Evolutionary conservation across 2,329 filamentous ascomycete genomes (phyloP).

Genomic region (Pseudogymnoascus pannorum): DNA sequence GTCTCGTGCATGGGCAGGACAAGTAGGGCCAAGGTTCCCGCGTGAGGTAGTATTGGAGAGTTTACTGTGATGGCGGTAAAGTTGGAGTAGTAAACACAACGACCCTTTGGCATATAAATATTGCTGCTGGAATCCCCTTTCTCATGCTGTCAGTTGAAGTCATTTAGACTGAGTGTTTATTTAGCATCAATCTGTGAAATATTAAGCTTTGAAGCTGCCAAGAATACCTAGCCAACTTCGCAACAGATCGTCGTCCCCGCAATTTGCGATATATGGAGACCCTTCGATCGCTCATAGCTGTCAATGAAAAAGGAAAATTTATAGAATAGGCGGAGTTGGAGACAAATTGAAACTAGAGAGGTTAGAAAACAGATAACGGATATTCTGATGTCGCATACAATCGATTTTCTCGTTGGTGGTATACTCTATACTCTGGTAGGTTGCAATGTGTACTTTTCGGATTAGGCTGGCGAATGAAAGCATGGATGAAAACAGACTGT

Average conservation of each 20-base stretch:
- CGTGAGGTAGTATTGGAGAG: not conserved
- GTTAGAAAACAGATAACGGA: not conserved
- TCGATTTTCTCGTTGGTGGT: not conserved
- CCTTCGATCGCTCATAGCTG: not conserved
- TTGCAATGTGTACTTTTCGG: not conserved
- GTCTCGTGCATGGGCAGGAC: not conserved
- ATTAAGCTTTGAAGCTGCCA: slow-evolving; percentile 8
- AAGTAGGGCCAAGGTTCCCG: not conserved
- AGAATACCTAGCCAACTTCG: slow-evolving; percentile 7
- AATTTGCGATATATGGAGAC: not conserved
- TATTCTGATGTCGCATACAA: not conserved
- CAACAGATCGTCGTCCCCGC: slow-evolving; percentile 2
- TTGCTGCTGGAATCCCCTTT: not conserved
- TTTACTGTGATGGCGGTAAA: not conserved
- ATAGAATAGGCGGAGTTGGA: not conserved
- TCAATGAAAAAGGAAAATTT: not conserved
- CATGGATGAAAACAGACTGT: not conserved
- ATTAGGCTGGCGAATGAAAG: not conserved
- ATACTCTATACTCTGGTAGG: not conserved
- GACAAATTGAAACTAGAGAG: not conserved
- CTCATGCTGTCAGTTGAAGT: not conserved
- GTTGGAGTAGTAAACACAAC: not conserved
- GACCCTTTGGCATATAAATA: not conserved
- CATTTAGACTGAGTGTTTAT: not conserved
- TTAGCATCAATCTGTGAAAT: not conserved